Conservation (phyloP, 192 early-diverging fungal genomes). For the Coemansia sp. region DNA sequence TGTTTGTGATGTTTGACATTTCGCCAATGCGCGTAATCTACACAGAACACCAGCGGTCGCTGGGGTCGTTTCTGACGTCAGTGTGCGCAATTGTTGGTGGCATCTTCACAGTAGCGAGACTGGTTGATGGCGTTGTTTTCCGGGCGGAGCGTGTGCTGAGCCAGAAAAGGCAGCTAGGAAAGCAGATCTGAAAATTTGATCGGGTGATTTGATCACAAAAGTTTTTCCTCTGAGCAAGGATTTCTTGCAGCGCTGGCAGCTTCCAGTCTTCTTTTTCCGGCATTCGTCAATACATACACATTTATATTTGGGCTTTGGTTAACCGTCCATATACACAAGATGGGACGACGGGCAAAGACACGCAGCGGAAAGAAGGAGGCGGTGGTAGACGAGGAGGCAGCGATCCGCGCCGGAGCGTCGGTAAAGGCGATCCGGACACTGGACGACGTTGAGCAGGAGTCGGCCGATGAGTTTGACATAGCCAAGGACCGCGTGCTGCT, state of each 20-base stretch:
- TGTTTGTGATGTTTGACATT: conserved; percentile 94
- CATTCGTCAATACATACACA: not conserved
- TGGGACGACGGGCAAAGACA: conserved; percentile 43
- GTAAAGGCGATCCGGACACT: conserved; percentile 68
- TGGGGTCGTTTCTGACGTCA: conserved; percentile 86
- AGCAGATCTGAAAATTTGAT: conserved; percentile 43
- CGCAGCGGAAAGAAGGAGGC: conserved; percentile 11
- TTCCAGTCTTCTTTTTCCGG: not conserved
- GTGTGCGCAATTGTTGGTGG: conserved; percentile 93
- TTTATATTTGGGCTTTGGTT: not conserved
- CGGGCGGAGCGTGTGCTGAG: conserved; percentile 77
- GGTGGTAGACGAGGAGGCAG: conserved; percentile 29
- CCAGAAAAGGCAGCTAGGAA: conserved; percentile 81
- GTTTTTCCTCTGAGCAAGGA: not conserved
- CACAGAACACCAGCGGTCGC: conserved; percentile 74
- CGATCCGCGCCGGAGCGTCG: conserved; percentile 42
- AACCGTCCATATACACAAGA: conserved; percentile 1
- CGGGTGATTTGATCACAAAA: not conserved
- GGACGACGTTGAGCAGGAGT: conserved; percentile 74
- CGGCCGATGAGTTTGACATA: conserved; percentile 71
- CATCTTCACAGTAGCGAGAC: conserved; percentile 91
- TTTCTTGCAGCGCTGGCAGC: not conserved
- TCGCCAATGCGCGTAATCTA: conserved; percentile 95
- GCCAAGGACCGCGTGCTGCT: conserved; percentile 60
- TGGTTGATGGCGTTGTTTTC: conserved; percentile 85